Conservation (phyloP, 495 filamentous ascomycete genomes). For the Hypoxylon subgilvum region DNA sequence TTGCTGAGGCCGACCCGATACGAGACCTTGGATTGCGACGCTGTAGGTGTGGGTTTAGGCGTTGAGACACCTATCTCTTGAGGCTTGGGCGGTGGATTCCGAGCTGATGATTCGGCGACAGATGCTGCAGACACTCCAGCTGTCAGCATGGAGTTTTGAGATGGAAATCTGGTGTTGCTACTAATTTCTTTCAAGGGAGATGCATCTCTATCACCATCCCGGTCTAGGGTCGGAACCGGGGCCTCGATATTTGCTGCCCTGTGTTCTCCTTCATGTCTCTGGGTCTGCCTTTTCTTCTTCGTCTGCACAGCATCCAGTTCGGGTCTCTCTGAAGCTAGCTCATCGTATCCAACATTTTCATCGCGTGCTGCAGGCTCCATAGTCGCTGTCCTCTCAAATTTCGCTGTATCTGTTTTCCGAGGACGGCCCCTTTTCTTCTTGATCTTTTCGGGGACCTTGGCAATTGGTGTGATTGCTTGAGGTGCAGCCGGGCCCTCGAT, state of each 20-base stretch:
- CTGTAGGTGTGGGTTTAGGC: background rate
- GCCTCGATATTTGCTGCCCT: background rate
- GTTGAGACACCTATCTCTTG: conserved; percentile 17
- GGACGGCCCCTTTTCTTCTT: conserved; percentile 40
- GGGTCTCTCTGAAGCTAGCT: background rate
- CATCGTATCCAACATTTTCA: background rate
- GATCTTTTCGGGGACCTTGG: conserved; percentile 20
- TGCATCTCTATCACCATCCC: conserved; percentile 2
- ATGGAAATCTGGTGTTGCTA: conserved; percentile 23
- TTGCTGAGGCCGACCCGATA: conserved; percentile 74
- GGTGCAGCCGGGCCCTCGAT: conserved; percentile 1
- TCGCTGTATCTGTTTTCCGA: conserved; percentile 32
- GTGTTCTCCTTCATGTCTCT: conserved; percentile 1
- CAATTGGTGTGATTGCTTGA: background rate
- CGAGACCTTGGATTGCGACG: conserved; percentile 53
- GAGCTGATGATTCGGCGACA: conserved; percentile 6
- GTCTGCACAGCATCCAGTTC: conserved; percentile 3
- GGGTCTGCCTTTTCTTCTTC: conserved; percentile 10
- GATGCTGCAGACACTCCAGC: conserved; percentile 1
- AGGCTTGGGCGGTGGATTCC: conserved; percentile 3
- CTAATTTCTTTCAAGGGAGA: conserved; percentile 27
- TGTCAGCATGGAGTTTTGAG: conserved; percentile 9
- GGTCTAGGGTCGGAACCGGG: background rate
- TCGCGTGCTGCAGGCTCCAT: conserved; percentile 7
- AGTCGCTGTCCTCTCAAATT: conserved; percentile 3